Conservation (phyloP, 306 rosid species). For the Quercus cerris region DNA sequence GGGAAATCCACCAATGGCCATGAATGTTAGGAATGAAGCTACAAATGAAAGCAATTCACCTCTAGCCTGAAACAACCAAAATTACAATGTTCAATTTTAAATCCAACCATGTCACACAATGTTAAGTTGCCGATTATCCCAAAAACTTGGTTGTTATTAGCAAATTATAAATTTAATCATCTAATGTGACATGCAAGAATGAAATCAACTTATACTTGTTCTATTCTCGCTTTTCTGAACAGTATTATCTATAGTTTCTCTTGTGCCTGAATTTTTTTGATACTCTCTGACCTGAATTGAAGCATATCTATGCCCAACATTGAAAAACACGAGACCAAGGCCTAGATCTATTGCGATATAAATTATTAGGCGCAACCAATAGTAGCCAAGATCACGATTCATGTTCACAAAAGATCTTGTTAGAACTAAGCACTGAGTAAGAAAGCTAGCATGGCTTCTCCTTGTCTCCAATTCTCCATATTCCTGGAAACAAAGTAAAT, state of each 20-base stretch:
- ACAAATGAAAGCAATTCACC: constrained; percentile 52
- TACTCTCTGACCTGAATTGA: constrained; percentile 41
- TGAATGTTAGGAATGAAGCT: constrained; percentile 53
- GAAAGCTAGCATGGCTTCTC: constrained; percentile 50
- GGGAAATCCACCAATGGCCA: constrained; percentile 79
- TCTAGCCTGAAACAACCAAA: constrained; percentile 47
- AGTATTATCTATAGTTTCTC: no score
- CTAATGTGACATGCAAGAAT: constrained; percentile 42
- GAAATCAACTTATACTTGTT: no score
- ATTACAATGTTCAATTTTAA: neutral
- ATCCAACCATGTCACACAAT: neutral
- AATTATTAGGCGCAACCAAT: constrained; percentile 59
- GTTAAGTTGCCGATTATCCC: no score
- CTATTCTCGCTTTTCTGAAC: neutral
- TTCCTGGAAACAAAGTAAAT: constrained; percentile 22
- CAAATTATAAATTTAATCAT: no score
- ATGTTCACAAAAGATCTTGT: constrained; percentile 65
- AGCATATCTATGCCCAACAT: constrained; percentile 23
- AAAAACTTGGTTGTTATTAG: no score
- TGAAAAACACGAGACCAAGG: constrained; percentile 46
- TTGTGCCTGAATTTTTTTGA: no score
- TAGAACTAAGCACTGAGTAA: constrained; percentile 55
- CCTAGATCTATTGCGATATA: constrained; percentile 37
- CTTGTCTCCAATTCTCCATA: constrained; percentile 23
- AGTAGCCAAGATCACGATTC: constrained; percentile 59